Base-by-base conservation (phyloP, 805 yeast species). In the Candida michaelii region DNA sequence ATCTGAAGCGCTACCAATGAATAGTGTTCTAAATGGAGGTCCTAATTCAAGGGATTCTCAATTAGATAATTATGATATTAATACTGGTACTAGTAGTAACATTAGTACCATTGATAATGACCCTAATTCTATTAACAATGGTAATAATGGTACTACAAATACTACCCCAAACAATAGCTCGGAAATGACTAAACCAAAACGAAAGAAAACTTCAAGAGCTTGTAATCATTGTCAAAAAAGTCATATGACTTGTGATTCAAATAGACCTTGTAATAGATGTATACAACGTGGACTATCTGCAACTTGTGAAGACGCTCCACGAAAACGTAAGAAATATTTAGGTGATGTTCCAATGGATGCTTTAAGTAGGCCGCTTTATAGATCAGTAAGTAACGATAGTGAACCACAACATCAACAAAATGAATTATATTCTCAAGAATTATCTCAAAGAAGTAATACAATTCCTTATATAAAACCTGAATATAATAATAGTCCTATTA, bases 211-310 rank as follows among this genome's bases (percentile, higher is more conserved):
- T 0, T 72, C 82, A 6, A 72, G 95, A 43, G 98, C 99, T 4
- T 91, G 99, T 53, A 78, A 79, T 30, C 93, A 90, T 63, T 91
- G 99, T 58, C 89, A 90, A 46, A 79, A 81, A 53, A 86, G 95
- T 2, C 99, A 91, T 60, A 79, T 90, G 73, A 87, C 97, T 0
- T 91, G 99, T 62, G 97, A 90, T 53, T 78, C 82, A 43, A 76
- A 67, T 58, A 77, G 96, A 29, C 96, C 96, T 0, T 91, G 99
- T 55, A 74, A 75, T 42, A 63, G 96, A 38, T 91, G 99, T 61
- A 60, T 84, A 3, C 71, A 71, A 21, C 73, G 89, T 54, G 91
- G 90, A 0, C 63, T 89, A 12, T 76, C 73, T 1, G 76, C 68
- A 12, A 71, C 86, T 0, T 91, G 98, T 65, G 79, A 78, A 24